phyloP scores from a whole-genome alignment of 2,329 filamentous ascomycete genomes.

The Sarocladium strictum region DNA sequence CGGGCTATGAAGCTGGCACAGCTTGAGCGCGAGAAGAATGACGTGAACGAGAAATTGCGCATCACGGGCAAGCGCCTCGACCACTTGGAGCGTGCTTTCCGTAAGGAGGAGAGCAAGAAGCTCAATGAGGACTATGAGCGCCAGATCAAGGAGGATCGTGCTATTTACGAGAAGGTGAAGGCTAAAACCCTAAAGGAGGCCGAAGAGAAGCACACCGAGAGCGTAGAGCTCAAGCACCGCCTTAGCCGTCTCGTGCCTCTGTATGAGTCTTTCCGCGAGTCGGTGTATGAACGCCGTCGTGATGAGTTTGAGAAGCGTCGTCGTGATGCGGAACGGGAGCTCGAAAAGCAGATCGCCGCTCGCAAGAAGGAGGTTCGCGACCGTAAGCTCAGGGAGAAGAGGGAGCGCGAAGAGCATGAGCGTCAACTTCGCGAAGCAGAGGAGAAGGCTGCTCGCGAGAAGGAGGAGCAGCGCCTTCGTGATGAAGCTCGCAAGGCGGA shows the following conservation, averaged over 20 bases:
- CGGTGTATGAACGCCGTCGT: conserved; percentile 79
- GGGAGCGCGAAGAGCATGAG: conserved; percentile 80
- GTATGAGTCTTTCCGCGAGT: conserved; percentile 79
- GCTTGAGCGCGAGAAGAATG: conserved; percentile 96
- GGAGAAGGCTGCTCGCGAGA: conserved; percentile 73
- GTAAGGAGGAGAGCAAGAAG: conserved; percentile 93
- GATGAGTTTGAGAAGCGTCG: conserved; percentile 95
- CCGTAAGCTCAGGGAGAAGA: conserved; percentile 73
- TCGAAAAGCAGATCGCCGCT: conserved; percentile 83
- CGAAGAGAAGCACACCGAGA: conserved; percentile 84
- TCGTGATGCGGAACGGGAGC: conserved; percentile 83
- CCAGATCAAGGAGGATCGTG: conserved; percentile 73
- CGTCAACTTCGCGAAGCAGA: conserved; percentile 74
- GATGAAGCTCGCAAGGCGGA: conserved; percentile 76
- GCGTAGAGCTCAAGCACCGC: conserved; percentile 88
- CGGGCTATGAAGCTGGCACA: conserved; percentile 93
- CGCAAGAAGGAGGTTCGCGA: conserved; percentile 88
- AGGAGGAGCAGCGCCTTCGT: conserved; percentile 72
- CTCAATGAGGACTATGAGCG: conserved; percentile 76
- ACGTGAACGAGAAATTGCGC: conserved; percentile 83
- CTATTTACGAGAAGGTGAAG: conserved; percentile 75
- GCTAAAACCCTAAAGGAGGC: conserved; percentile 72
- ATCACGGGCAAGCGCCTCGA: conserved; percentile 94
- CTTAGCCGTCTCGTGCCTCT: conserved; percentile 75
- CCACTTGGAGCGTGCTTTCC: conserved; percentile 93